Base-by-base conservation (phyloP, 352 stramenopile species). In the Phytophthora crassamura region DNA sequence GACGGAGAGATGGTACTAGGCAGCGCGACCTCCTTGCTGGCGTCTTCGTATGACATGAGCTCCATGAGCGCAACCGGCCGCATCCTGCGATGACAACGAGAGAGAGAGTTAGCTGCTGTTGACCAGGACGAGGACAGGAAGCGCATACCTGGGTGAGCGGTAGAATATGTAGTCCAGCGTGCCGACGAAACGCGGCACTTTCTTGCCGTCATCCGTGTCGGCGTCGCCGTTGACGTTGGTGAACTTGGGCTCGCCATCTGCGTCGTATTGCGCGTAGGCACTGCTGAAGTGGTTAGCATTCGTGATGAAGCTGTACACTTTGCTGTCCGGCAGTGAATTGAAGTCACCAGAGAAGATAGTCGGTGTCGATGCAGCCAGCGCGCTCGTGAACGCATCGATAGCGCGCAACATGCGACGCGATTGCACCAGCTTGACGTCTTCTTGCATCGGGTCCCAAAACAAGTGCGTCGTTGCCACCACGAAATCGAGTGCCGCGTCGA, bases 131-230 rank as follows among this genome's bases (percentile, higher is more conserved):
- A 50, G 4, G 14, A n/a, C 5, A 28, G 16, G n/a, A 40, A 38
- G 32, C 16, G 62, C 67, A 16, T 49, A 91, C 85, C 68, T 78
- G 0, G 68, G 5, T 2, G 78, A 76, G 33, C 84, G 65, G 62
- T 93, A 95, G 49, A 95, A 93, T 30, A 95, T 85, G 57, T 94
- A 95, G 64, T 95, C 87, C 22, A 95, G 61, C 10, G 85, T 94
- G 7, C 87, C 87, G 22, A 92, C 65, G 42, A 95, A 95, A 12
- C 74, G 77, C 15, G 82, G 72, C 2, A 86, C 74, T 36, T 83
- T 54, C 12, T 69, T 67, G 22, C 69, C 70, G 7, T 72, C 50
- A 1, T 64, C 67, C 9, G 71, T 73, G n/a, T 73, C 32, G 2
- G 65, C 34, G 15, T 77, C 50, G 0, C 85, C 85, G 34, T 93